A percentile compares a stretch with the other conserved stretches of the same genome.
Evolutionary conservation across 257 asterid species (phyloP).

Genomic region (Schizonepeta tenuifolia): DNA sequence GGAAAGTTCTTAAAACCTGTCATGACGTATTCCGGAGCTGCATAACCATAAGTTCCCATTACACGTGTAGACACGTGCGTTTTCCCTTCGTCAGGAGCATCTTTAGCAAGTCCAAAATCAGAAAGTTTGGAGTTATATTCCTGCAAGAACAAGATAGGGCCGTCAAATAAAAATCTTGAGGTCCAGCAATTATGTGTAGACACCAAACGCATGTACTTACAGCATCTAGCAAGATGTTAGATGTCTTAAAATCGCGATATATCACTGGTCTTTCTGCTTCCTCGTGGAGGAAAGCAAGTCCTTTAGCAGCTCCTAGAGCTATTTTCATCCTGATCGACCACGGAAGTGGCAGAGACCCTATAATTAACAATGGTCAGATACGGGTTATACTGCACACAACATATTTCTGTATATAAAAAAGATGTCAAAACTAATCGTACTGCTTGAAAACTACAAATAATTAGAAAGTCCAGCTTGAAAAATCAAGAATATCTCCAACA

Average conservation of each 20-base stretch:
- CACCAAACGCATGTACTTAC: conserved; percentile 36
- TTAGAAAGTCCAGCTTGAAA: neutral
- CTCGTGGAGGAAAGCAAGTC: conserved; percentile 67
- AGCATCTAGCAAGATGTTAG: conserved; percentile 66
- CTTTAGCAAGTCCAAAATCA: conserved; percentile 75
- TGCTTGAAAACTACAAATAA: neutral
- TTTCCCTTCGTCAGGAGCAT: conserved; percentile 74
- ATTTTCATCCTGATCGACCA: conserved; percentile 76
- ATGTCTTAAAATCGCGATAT: conserved; percentile 67
- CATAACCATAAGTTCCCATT: conserved; percentile 66
- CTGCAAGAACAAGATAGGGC: conserved; percentile 32
- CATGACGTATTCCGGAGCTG: conserved; percentile 70
- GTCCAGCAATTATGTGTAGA: neutral
- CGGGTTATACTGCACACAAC: neutral
- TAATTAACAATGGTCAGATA: conserved; percentile 22
- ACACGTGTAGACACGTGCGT: conserved; percentile 70
- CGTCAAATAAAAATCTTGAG: conserved; percentile 11
- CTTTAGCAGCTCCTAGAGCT: conserved; percentile 68
- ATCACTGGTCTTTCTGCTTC: conserved; percentile 65
- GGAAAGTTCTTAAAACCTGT: conserved; percentile 40
- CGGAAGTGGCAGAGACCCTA: conserved; percentile 70
- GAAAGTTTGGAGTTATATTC: conserved; percentile 73
- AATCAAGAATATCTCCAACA: neutral
- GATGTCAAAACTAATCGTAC: neutral
- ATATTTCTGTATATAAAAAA: neutral